These are phyloP conservation scores for Macrophomina tecta DNA, from an alignment of 2,329 filamentous ascomycete genomes.

Conservation along the genomic window DNA sequence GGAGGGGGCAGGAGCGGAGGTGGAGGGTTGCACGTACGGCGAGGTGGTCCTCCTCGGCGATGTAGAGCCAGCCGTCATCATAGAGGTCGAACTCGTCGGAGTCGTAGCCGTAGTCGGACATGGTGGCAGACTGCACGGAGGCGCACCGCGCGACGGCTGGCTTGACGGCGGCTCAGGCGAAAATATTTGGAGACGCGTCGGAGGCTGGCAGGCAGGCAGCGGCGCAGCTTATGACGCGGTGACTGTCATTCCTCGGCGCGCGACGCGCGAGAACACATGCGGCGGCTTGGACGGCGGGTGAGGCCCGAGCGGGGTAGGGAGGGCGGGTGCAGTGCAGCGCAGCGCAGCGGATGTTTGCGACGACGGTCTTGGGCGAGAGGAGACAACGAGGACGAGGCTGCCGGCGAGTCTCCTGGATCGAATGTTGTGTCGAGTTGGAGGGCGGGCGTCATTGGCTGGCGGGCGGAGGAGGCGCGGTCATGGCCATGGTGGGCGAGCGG, in stretches of 20 bases:
- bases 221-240: slow-evolving; percentile 1
- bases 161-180: slow-evolving; percentile 4
- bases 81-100: slow-evolving; percentile 45
- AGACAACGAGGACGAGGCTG: background rate
- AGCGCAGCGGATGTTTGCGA: background rate
- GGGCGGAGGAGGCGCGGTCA: slow-evolving; percentile 1
- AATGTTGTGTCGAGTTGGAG: background rate
- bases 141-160: background rate
- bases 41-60: slow-evolving; percentile 51
- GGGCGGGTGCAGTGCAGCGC: background rate
- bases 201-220: background rate
- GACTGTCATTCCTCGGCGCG: slow-evolving; percentile 13
- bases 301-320: slow-evolving; percentile 7
- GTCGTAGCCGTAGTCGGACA: slow-evolving; percentile 52
- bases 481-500: background rate
- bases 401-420: background rate
- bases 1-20: background rate
- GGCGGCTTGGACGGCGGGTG: background rate
- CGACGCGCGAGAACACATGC: slow-evolving; percentile 15
- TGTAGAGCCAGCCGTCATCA: slow-evolving; percentile 53
- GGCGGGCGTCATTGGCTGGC: slow-evolving; percentile 10
- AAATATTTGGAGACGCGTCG: background rate
- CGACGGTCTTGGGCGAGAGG: background rate
- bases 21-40: slow-evolving; percentile 39
- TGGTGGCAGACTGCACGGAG: slow-evolving; percentile 31